Conservation (phyloP, 208 protist species). For the Angomonas deanei region DNA sequence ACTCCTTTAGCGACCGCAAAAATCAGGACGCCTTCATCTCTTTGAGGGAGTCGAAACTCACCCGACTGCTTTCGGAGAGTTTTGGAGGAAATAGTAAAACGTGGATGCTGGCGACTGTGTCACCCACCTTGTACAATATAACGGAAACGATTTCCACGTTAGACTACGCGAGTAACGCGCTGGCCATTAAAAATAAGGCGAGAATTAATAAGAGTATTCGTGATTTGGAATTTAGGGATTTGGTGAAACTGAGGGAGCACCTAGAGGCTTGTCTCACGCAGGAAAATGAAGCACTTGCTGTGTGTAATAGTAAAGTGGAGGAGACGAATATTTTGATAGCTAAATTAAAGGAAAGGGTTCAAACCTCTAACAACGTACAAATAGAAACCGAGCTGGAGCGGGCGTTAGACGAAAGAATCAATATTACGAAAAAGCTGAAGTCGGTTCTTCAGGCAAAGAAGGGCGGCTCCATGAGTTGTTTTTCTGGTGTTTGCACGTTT, state of each 20-base stretch:
- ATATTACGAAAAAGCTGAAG: slow-evolving; percentile 8
- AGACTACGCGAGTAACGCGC: slow-evolving; percentile 79
- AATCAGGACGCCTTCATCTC: slow-evolving; percentile 59
- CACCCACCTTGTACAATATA: slow-evolving; percentile 68
- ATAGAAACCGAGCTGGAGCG: slow-evolving; percentile 19
- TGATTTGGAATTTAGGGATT: slow-evolving; percentile 24
- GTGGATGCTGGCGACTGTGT: slow-evolving; percentile 89
- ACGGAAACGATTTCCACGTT: slow-evolving; percentile 77
- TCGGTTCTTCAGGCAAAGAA: background rate
- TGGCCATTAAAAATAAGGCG: slow-evolving; percentile 71
- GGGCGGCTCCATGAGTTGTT: slow-evolving; percentile 17
- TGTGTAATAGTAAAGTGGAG: slow-evolving; percentile 19
- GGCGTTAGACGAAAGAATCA: slow-evolving; percentile 21
- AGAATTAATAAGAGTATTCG: slow-evolving; percentile 13
- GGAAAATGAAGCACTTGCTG: slow-evolving; percentile 13
- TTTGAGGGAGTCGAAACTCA: slow-evolving; percentile 87
- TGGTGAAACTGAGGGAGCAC: slow-evolving; percentile 17
- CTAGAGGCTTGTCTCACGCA: slow-evolving; percentile 14
- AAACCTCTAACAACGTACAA: slow-evolving; percentile 11
- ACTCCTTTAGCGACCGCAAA: slow-evolving; percentile 76
- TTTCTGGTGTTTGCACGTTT: slow-evolving; percentile 46
- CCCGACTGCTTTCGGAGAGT: slow-evolving; percentile 82
- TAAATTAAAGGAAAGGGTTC: slow-evolving; percentile 18
- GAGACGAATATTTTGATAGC: too few species aligned
- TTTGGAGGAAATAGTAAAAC: slow-evolving; percentile 92